Base-by-base conservation (phyloP, 2,329 filamentous ascomycete species). In the Epichloe typhina region DNA sequence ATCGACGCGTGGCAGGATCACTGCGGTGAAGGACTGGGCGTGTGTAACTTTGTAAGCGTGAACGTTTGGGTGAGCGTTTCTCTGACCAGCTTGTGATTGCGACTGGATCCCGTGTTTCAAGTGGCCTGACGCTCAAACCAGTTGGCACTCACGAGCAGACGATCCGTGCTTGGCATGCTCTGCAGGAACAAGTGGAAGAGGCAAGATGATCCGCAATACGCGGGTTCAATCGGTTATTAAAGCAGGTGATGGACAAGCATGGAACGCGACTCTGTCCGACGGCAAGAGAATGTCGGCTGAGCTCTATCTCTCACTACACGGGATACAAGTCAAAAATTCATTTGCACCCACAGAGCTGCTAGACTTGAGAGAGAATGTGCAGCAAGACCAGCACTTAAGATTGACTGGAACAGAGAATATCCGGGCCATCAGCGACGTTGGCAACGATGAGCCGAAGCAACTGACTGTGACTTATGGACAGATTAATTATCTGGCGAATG, bases 291-390 rank as follows among this genome's bases (percentile, higher is more conserved):
- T 62, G 44, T 59, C 55, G 3, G 57, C 65, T 67, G 26, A 68
- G 17, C 56, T 74, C 36, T 69, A 72, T 57, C 61, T 77, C 3
- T 72, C 74, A 0, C 66, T 72, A 0, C 65, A 68, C 50, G 75
- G 75, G 38, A 52, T 70, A 13, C 52, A 57, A 1, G 62, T 68
- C 46, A 77, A 77, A 59, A 70, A 67, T 0, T 55, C 59, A 0
- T 74, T 73, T 50, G 50, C 68, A 11, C 67, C 71, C 0, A 39
- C 52, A 0, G 42, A 56, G 1, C 58, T 72, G 43, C 53, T 69
- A 4, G 66, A 69, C 36, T 40, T 54, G 2, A 21, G 0, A 65
- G 2, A 21, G 0, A 65, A 62, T 26, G 45, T 74, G 15, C 58
- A 59, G 3, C 61, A 68, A 12, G 64, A 67, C 40, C 50, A 55